Base-by-base conservation (phyloP, 2,329 filamentous ascomycete species). In the Byssochlamys sp. region DNA sequence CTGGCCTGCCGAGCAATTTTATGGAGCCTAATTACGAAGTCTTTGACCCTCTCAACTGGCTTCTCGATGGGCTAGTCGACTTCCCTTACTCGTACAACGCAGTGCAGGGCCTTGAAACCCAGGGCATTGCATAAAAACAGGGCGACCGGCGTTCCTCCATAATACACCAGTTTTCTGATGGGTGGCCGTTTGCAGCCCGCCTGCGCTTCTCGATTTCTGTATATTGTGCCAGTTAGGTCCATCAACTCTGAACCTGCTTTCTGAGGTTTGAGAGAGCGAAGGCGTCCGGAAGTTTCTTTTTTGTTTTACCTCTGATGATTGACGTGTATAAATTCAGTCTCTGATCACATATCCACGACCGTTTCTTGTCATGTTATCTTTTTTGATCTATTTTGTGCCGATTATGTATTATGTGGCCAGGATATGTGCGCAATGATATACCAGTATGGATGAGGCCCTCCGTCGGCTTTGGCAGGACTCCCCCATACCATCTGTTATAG, bases 11-110 rank as follows among this genome's bases (percentile, higher is more conserved):
- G 1, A 75, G 72, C 35, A 31, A 80, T 63, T 87, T 89, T 61
- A 80, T 82, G 62, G 82, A 88, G 57, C 82, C 84, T 9, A 87
- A 85, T 65, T 91, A 91, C 71, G 89, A 95, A 71, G 90, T 95
- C 60, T 96, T 95, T 68, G 91, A 96, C 73, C 90, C 91, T 0
- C 81, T 96, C 66, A 90, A 92, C 71, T 96, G 91, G 91, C 90
- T 95, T 79, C 78, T 96, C 59, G 91, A 96, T 71, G 89, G 89
- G 12, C 79, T 92, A 33, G 79, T 94, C 59, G 88, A 91, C 69
- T 88, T 92, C 69, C 89, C 89, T 62, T 91, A 87, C 68, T 81
- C 79, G 10, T 86, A 83, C 65, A 78, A 80, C 39, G 83, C 86
- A 60, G 69, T 78, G 58, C 75, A 77, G 31, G 77, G 77, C 2